A percentile compares a stretch with the other conserved stretches of the same genome.
Evolutionary conservation across 257 asterid species (phyloP).

Genomic region (Coffea eugenioides): DNA sequence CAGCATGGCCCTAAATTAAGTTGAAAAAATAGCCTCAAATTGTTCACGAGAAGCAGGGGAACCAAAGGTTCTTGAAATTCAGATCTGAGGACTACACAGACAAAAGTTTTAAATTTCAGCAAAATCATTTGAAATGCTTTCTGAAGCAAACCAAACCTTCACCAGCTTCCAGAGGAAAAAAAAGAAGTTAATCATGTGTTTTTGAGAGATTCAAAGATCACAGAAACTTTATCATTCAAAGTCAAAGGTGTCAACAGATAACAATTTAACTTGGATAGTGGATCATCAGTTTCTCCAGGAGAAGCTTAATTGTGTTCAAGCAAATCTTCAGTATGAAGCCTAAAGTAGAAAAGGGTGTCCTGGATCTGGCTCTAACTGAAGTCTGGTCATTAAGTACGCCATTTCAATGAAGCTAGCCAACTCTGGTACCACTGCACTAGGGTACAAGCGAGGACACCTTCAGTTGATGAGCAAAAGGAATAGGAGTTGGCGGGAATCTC

Average conservation of each 20-base stretch:
- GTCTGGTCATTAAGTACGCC: not conserved
- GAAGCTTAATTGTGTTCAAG: not conserved
- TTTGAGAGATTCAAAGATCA: not conserved
- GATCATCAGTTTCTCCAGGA: not conserved
- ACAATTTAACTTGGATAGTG: not conserved
- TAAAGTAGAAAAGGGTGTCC: not conserved
- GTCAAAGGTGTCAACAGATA: not conserved
- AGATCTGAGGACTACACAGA: not conserved
- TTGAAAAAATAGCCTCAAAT: not conserved
- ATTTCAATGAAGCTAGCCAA: not conserved
- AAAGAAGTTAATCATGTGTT: not conserved
- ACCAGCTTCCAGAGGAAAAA: not conserved
- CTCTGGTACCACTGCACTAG: not conserved
- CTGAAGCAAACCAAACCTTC: not conserved
- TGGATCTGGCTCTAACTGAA: not conserved
- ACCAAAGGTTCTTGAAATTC: not conserved
- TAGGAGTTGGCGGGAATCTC: not conserved
- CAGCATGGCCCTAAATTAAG: not conserved
- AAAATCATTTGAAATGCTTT: not conserved
- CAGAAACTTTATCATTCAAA: not conserved
- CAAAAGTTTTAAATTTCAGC: not conserved
- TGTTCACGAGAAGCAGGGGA: not conserved
- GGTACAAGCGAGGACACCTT: not conserved
- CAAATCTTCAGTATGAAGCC: not conserved
- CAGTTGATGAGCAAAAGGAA: not conserved